These are phyloP conservation scores for Leishmania tropica DNA, from an alignment of 208 protist genomes.

Conservation along the genomic window DNA sequence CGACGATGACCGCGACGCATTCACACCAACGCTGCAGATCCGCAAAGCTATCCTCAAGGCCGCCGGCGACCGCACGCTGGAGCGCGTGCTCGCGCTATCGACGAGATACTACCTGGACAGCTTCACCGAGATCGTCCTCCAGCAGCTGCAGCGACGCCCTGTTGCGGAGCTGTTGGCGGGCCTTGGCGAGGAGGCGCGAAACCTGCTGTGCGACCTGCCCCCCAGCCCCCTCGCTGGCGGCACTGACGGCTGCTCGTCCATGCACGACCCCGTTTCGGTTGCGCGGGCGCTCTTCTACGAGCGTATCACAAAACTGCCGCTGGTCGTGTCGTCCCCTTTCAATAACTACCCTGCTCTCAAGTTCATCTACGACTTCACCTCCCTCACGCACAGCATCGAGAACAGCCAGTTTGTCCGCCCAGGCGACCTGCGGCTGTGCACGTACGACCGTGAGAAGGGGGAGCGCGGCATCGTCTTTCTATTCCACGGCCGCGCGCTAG, in stretches of 20 bases:
- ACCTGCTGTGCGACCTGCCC: constrained; percentile 17
- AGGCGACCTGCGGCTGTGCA: constrained; percentile 34
- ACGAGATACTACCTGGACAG: constrained; percentile 50
- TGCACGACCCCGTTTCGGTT: constrained; percentile 18
- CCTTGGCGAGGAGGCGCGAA: constrained; percentile 20
- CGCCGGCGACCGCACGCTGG: constrained; percentile 69
- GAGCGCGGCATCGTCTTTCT: constrained; percentile 43
- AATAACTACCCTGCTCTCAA: constrained; percentile 78
- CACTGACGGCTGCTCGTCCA: neutral
- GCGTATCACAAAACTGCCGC: constrained; percentile 27
- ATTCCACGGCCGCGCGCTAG: constrained; percentile 44
- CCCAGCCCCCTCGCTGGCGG: neutral
- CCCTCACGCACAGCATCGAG: constrained; percentile 31
- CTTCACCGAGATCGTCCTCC: constrained; percentile 43
- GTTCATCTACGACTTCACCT: constrained; percentile 66
- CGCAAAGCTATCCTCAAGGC: constrained; percentile 73
- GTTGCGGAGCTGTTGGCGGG: constrained; percentile 4
- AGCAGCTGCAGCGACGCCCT: constrained; percentile 18
- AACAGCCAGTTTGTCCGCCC: neutral
- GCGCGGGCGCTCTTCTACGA: constrained; percentile 43
- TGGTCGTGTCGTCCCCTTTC: constrained; percentile 46
- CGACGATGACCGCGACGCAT: constrained; percentile 26
- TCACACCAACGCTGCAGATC: constrained; percentile 46
- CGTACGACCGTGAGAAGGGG: constrained; percentile 39
- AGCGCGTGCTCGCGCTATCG: constrained; percentile 63